These are phyloP conservation scores for Didymella pinodella DNA, from an alignment of 2,329 filamentous ascomycete genomes.

Conservation along the genomic window DNA sequence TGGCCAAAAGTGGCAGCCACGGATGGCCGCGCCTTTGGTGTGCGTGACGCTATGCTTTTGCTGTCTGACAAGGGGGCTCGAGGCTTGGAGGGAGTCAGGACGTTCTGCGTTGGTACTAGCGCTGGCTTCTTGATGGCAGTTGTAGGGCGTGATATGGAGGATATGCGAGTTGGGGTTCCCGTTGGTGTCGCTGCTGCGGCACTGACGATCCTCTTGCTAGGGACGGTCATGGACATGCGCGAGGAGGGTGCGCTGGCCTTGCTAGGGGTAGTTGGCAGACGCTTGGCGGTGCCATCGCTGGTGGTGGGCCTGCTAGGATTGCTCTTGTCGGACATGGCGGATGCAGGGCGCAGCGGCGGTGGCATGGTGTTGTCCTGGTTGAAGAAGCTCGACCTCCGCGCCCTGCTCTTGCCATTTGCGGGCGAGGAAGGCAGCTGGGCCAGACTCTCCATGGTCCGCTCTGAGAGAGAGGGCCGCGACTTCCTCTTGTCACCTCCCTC, in stretches of 20 bases:
- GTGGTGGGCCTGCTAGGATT: conserved; percentile 63
- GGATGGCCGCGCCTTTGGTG: conserved; percentile 43
- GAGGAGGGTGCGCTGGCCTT: conserved; percentile 25
- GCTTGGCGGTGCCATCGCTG: conserved; percentile 50
- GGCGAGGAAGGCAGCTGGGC: conserved; percentile 81
- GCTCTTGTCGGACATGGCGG: conserved; percentile 63
- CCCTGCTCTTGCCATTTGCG: conserved; percentile 60
- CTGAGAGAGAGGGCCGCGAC: conserved; percentile 70
- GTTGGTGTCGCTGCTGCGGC: conserved; percentile 33
- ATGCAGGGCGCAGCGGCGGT: conserved; percentile 68
- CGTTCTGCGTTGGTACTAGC: conserved; percentile 36
- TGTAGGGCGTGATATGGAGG: conserved; percentile 45
- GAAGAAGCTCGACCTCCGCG: conserved; percentile 76
- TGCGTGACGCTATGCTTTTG: conserved; percentile 49
- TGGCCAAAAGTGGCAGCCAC: conserved; percentile 48
- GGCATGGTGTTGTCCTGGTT: conserved; percentile 67
- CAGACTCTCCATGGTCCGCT: conserved; percentile 86
- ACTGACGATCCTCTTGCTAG: conserved; percentile 50
- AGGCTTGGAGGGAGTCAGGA: conserved; percentile 38
- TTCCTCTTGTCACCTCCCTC: conserved; percentile 45
- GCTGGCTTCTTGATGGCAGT: conserved; percentile 44
- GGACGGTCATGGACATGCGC: conserved; percentile 46
- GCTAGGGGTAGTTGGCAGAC: conserved; percentile 43
- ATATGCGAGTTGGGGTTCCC: conserved; percentile 43
- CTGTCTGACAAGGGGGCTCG: conserved; percentile 43